Evolutionary conservation across 2,329 filamentous ascomycete species (phyloP).

Genomic region (Tetracladium maxilliforme): DNA sequence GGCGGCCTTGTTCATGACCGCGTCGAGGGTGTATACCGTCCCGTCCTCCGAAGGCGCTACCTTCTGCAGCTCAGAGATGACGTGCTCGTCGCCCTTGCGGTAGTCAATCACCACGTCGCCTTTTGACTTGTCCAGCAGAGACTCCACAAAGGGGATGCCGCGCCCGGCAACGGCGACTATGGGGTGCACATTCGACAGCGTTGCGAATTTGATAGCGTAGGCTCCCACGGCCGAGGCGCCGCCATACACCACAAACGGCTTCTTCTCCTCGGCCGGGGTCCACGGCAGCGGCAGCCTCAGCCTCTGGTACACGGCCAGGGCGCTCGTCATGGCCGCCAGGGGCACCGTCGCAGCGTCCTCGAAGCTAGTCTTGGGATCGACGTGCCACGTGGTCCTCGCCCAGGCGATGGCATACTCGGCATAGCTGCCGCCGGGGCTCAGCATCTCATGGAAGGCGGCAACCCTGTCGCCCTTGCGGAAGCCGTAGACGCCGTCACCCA

Average conservation of each 20-base stretch:
- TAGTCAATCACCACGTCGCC: conserved; percentile 48
- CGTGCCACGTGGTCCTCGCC: conserved; percentile 39
- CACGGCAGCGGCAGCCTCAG: conserved; percentile 34
- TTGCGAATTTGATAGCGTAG: conserved; percentile 41
- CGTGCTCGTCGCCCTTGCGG: conserved; percentile 33
- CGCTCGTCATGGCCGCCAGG: conserved; percentile 37
- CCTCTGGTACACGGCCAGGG: conserved; percentile 29
- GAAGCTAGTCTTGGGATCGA: conserved; percentile 30
- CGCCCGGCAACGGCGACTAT: conserved; percentile 44
- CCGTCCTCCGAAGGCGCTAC: too few relatives aligned
- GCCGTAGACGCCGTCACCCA: conserved; percentile 30
- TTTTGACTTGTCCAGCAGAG: conserved; percentile 32
- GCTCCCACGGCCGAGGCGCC: conserved; percentile 39
- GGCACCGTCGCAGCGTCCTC: conserved; percentile 43
- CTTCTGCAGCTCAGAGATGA: too few relatives aligned
- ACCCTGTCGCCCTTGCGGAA: conserved; percentile 30
- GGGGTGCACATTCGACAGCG: conserved; percentile 40
- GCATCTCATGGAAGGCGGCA: conserved; percentile 35
- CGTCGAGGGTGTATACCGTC: too few relatives aligned
- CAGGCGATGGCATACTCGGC: conserved; percentile 46
- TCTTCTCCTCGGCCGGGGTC: conserved; percentile 20
- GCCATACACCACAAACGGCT: conserved; percentile 31
- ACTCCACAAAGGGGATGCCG: conserved; percentile 31
- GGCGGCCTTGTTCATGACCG: too few relatives aligned
- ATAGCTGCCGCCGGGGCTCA: conserved; percentile 32